Conservation (phyloP, 306 rosid genomes). For the Pueraria montana region DNA sequence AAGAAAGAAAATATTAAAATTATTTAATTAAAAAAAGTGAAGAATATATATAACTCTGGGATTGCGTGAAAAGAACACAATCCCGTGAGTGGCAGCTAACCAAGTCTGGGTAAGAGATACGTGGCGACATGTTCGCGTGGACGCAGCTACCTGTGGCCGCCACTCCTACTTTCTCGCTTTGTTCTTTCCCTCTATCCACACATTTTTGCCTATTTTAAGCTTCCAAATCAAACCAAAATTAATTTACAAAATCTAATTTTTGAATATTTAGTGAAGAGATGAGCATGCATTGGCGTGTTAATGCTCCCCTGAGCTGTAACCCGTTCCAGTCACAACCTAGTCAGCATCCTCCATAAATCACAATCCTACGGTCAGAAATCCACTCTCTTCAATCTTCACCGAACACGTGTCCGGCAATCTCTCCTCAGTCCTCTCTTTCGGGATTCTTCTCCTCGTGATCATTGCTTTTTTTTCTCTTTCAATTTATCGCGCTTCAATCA, state of each 20-base stretch:
- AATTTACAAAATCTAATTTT: not conserved
- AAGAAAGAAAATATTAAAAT: too few relatives aligned
- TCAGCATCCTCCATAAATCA: not conserved
- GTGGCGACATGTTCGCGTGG: constrained; percentile 64
- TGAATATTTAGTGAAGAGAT: not conserved
- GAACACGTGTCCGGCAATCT: constrained; percentile 56
- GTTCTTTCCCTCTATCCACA: not conserved
- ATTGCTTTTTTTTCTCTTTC: not conserved
- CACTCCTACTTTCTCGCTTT: constrained; percentile 34
- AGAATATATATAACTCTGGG: too few relatives aligned
- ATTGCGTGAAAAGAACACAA: too few relatives aligned
- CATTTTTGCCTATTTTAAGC: not conserved
- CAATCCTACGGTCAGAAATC: constrained; percentile 36
- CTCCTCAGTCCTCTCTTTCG: not conserved
- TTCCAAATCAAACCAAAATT: too few relatives aligned
- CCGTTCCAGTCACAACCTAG: constrained; percentile 34
- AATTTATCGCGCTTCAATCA: not conserved
- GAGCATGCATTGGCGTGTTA: too few relatives aligned
- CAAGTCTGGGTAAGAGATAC: constrained; percentile 26
- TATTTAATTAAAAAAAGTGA: too few relatives aligned
- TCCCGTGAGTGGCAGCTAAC: too few relatives aligned
- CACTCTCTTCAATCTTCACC: not conserved
- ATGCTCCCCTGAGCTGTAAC: not conserved
- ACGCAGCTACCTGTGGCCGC: constrained; percentile 34
- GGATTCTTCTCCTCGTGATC: not conserved